Evolutionary conservation across 2,329 filamentous ascomycete genomes (phyloP), one percentile per base, ranked within the genome.

Genomic region (Aspergillus hortae): DNA sequence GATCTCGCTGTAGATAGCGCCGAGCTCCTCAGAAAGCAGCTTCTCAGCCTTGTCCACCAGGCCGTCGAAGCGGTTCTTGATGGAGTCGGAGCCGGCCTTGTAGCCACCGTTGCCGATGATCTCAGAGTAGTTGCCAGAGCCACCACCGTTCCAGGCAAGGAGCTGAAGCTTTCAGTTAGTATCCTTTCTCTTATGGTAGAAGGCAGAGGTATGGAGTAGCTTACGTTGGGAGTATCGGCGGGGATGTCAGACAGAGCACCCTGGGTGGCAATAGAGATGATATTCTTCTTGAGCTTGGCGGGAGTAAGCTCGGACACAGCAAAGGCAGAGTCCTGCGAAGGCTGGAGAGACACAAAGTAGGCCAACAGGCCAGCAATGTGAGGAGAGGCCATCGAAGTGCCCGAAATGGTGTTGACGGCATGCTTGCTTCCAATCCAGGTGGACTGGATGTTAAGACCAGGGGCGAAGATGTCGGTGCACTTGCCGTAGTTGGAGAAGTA

Each of bases 401-500:
- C 94, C 40, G 92, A 97, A 80, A 99, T 99, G 78, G 90, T 96
- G 86, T 99, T 99, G 80, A 90, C 85, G 68, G 94, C 92, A 68
- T 92, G 87, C 76, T 94, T 89, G 84, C 88, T 92, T 72, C 95
- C 94, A 67, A 95, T 96, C 94, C 94, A 99, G 73, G 94, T 97
- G 61, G 94, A 99, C 66, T 90, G 84, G 67, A 99, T 96, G 86
- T 91, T 96, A 67, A 96, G 83, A 69, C 94, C 94, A 56, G 94
- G 94, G 58, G 92, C 94, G 68, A 99, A 99, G 82, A 99, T 96
- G 77, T 99, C 94, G 73, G 92, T 96, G 84, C 94, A 99, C 83
- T 92, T 94, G 75, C 94, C 94, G 76, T 87, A 97, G 89, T 99
- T 99, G 85, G 95, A 99, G 86, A 99, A 99, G 85, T 97, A 99